Conservation (phyloP, 192 early-diverging fungal genomes). For the Chytriomyces sp. region DNA sequence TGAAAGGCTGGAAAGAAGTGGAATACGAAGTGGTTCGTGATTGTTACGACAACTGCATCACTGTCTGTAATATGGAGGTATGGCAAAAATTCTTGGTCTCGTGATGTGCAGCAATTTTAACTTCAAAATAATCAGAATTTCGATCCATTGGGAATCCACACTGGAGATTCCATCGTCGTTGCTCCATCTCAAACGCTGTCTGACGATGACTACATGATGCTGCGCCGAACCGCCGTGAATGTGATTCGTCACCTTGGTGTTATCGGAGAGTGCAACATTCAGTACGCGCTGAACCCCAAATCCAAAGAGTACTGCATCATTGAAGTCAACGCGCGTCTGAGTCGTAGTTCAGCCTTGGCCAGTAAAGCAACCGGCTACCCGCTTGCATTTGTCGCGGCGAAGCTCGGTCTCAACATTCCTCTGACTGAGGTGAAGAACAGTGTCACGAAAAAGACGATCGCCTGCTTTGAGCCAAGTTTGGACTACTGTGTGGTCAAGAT, state of each 20-base stretch:
- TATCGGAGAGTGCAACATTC: conserved; percentile 98
- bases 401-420: conserved; percentile 90
- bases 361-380: conserved; percentile 99
- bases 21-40: conserved; percentile 99
- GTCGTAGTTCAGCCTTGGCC: conserved; percentile 89
- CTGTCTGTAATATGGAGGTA: conserved; percentile 98
- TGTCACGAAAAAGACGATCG: conserved; percentile 94
- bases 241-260: conserved; percentile 97
- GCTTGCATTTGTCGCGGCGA: conserved; percentile 97
- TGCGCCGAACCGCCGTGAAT: conserved; percentile 93
- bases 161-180: conserved; percentile 99
- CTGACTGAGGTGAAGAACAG: conserved; percentile 93
- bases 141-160: conserved; percentile 98
- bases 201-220: conserved; percentile 99
- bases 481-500: conserved; percentile 80
- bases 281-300: conserved; percentile 95
- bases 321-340: conserved; percentile 97
- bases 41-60: conserved; percentile 94
- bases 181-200: conserved; percentile 96
- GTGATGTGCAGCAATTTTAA: conserved; percentile 11
- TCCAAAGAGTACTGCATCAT: conserved; percentile 97
- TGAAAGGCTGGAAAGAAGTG: conserved; percentile 99
- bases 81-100: conserved; percentile 16
- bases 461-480: conserved; percentile 96
- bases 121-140: conserved; percentile 70